Evolutionary conservation across 164 flowering plant species (phyloP).

Genomic region (Piper longum): DNA sequence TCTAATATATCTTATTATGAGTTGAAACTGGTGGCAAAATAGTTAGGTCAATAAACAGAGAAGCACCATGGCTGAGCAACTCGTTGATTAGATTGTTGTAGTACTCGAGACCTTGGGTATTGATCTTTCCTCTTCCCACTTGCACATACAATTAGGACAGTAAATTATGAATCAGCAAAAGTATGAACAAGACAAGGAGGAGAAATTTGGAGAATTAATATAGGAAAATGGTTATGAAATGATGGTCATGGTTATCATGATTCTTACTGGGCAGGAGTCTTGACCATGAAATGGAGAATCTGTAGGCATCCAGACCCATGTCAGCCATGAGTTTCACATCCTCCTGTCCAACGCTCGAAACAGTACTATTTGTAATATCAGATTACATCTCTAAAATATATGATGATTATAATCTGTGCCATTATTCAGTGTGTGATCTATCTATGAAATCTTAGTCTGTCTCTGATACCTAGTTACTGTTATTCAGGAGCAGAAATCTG

Average conservation of each 20-base stretch:
- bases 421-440: no score
- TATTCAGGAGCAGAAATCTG: no score
- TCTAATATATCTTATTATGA: no score
- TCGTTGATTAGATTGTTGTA: slow-evolving; percentile 14
- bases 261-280: slow-evolving; percentile 11
- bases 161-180: no score
- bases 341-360: slow-evolving; percentile 7
- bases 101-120: slow-evolving; percentile 10
- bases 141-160: background rate
- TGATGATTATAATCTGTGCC: no score
- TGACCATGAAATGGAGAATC: slow-evolving; percentile 17
- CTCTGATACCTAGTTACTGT: no score
- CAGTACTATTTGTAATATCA: no score
- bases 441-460: no score
- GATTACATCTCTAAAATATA: no score
- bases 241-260: no score
- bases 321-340: slow-evolving; percentile 15
- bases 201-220: background rate
- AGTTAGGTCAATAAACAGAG: background rate
- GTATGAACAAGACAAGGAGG: background rate
- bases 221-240: background rate
- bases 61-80: slow-evolving; percentile 6
- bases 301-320: slow-evolving; percentile 9
- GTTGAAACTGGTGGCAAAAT: background rate
- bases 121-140: slow-evolving; percentile 13